Evolutionary conservation across 2,329 filamentous ascomycete species (phyloP).

Genomic region (Diaporthe longicolla): DNA sequence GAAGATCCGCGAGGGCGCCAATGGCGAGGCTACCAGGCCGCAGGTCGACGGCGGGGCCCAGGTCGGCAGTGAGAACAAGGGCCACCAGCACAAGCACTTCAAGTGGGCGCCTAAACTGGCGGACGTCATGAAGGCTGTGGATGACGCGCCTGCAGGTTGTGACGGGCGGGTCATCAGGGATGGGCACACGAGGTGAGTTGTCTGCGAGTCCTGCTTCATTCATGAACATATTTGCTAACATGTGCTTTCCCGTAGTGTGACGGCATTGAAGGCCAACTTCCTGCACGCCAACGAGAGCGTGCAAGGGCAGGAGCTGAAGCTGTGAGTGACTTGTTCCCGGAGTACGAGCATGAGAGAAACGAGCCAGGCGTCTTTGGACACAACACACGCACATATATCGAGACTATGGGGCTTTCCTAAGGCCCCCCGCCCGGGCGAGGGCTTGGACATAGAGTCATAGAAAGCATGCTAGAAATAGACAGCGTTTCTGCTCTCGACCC

Average conservation of each 20-base stretch:
- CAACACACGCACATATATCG: constrained; percentile 16
- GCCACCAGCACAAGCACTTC: constrained; percentile 87
- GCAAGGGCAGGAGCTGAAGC: constrained; percentile 79
- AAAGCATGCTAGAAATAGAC: constrained; percentile 45
- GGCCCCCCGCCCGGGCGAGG: background rate
- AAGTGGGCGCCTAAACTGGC: constrained; percentile 92
- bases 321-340: constrained; percentile 74
- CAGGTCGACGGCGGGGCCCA: constrained; percentile 50
- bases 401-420: constrained; percentile 7
- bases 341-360: constrained; percentile 37
- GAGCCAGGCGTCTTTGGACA: constrained; percentile 30
- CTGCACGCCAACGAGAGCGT: constrained; percentile 78
- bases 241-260: constrained; percentile 72
- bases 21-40: constrained; percentile 56
- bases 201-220: background rate
- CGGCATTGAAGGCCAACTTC: constrained; percentile 92
- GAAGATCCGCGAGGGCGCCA: constrained; percentile 77
- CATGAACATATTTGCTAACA: background rate
- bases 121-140: constrained; percentile 91
- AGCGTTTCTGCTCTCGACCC: constrained; percentile 45
- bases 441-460: constrained; percentile 40
- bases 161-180: constrained; percentile 95
- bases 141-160: constrained; percentile 82
- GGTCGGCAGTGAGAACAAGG: constrained; percentile 52
- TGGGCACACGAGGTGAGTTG: constrained; percentile 82